These are phyloP conservation scores for Phycomyces nitens DNA, from an alignment of 192 early-diverging fungal genomes.

Conservation along the genomic window DNA sequence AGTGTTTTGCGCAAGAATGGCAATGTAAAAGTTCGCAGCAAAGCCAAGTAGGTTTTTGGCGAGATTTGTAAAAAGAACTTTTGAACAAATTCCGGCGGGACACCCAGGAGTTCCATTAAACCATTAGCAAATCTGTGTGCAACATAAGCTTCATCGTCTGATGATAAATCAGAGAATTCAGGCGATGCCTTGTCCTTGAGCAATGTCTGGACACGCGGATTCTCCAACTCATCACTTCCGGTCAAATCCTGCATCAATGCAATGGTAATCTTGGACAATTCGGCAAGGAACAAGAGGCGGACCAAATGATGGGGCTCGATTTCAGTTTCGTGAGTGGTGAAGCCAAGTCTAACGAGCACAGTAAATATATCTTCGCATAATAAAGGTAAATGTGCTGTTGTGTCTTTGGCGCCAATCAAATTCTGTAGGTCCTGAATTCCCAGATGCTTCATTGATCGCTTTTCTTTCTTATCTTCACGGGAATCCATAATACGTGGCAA, in stretches of 20 bases:
- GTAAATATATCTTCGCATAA: slow-evolving; percentile 70
- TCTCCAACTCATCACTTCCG: not conserved
- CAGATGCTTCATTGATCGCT: not conserved
- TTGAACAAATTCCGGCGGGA: slow-evolving; percentile 7
- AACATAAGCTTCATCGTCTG: not conserved
- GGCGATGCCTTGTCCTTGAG: slow-evolving; percentile 1
- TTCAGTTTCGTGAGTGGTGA: slow-evolving; percentile 28
- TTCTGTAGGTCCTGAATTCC: slow-evolving; percentile 6
- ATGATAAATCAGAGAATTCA: too few relatives aligned
- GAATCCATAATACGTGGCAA: slow-evolving; percentile 13
- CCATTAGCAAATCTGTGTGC: slow-evolving; percentile 9
- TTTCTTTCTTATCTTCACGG: not conserved
- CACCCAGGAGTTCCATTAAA: slow-evolving; percentile 9
- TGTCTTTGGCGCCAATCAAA: not conserved
- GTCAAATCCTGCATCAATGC: slow-evolving; percentile 41
- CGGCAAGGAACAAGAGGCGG: slow-evolving; percentile 61
- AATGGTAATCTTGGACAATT: slow-evolving; percentile 65
- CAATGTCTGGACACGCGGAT: not conserved
- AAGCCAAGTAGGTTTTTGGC: slow-evolving; percentile 1
- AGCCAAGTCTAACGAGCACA: slow-evolving; percentile 57
- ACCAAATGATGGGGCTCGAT: slow-evolving; percentile 64
- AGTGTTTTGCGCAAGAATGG: slow-evolving; percentile 71
- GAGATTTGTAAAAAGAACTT: slow-evolving; percentile 18
- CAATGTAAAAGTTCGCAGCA: slow-evolving; percentile 53
- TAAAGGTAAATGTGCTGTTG: slow-evolving; percentile 43